phyloP scores from a whole-genome alignment of 1,139 yeast genomes.

The Scheffersomyces titani region DNA sequence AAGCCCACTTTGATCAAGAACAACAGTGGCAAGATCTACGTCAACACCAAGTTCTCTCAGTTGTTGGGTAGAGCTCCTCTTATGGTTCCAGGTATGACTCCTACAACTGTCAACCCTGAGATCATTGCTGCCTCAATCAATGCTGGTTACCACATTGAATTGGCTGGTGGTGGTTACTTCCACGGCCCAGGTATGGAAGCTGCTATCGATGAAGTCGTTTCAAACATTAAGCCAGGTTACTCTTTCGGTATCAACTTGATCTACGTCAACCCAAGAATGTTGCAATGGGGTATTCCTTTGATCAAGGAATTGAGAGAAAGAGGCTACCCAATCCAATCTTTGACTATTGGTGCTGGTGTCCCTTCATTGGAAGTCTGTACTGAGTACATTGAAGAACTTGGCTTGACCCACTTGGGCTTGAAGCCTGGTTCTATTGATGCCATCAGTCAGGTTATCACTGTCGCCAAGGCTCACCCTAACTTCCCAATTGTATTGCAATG shows the following conservation, averaged over 20 bases:
- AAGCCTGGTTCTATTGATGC: conserved; percentile 98
- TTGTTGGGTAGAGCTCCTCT: conserved; percentile 93
- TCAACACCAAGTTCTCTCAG: conserved; percentile 92
- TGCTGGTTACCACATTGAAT: conserved; percentile 96
- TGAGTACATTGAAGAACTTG: conserved; percentile 90
- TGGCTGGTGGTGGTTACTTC: conserved; percentile 99
- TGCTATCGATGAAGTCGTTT: conserved; percentile 74
- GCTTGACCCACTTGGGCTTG: conserved; percentile 90
- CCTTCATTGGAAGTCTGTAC: conserved; percentile 97
- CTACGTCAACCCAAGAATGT: conserved; percentile 95
- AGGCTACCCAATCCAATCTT: conserved; percentile 94
- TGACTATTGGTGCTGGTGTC: conserved; percentile 99
- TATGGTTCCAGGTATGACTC: conserved; percentile 99
- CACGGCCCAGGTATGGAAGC: conserved; percentile 64
- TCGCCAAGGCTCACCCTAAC: conserved; percentile 92
- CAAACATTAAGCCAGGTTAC: conserved; percentile 72
- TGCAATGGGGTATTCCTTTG: conserved; percentile 98
- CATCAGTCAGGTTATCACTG: conserved; percentile 78
- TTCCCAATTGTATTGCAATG: conserved; percentile 98
- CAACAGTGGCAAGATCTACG: conserved; percentile 69
- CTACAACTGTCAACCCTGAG: conserved; percentile 92
- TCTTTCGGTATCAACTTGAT: conserved; percentile 91
- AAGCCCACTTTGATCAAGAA: conserved; percentile 84
- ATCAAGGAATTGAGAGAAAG: conserved; percentile 82
- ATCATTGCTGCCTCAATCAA: conserved; percentile 91